Evolutionary conservation across 805 yeast genomes (phyloP).

Genomic region (Tetrapisispora arboricola): DNA sequence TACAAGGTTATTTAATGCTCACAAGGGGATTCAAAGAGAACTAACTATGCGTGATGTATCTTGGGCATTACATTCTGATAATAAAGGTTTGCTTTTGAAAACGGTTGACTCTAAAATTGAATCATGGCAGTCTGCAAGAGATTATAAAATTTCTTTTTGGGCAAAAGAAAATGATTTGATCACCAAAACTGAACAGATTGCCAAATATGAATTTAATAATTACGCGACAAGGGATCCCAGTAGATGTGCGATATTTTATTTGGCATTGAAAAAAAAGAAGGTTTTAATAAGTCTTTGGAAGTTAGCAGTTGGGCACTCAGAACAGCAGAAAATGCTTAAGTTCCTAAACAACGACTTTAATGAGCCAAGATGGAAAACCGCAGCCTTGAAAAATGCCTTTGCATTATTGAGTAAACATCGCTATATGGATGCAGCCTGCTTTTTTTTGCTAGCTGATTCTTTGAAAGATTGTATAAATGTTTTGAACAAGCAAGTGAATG

Average conservation of each 20-base stretch:
- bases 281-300: slow-evolving; percentile 77
- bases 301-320: slow-evolving; percentile 63
- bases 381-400: slow-evolving; percentile 88
- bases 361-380: slow-evolving; percentile 69
- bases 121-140: slow-evolving; percentile 51
- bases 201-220: slow-evolving; percentile 57
- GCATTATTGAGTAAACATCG: slow-evolving; percentile 84
- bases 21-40: slow-evolving; percentile 38
- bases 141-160: slow-evolving; percentile 70
- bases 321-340: slow-evolving; percentile 70
- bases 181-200: slow-evolving; percentile 54
- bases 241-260: slow-evolving; percentile 58
- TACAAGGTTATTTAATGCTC: slow-evolving; percentile 52
- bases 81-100: slow-evolving; percentile 55
- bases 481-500: slow-evolving; percentile 53
- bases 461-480: slow-evolving; percentile 71
- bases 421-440: slow-evolving; percentile 76
- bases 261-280: slow-evolving; percentile 70
- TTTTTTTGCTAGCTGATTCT: slow-evolving; percentile 70
- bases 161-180: slow-evolving; percentile 36
- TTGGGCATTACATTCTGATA: slow-evolving; percentile 82
- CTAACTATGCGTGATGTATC: slow-evolving; percentile 70
- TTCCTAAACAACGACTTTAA: slow-evolving; percentile 70
- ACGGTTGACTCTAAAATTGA: slow-evolving; percentile 32
- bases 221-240: slow-evolving; percentile 59